Evolutionary conservation across 768 basidiomycete genomes (phyloP), one percentile per base, ranked within the genome.

Genomic region (Lentinula raphanica): DNA sequence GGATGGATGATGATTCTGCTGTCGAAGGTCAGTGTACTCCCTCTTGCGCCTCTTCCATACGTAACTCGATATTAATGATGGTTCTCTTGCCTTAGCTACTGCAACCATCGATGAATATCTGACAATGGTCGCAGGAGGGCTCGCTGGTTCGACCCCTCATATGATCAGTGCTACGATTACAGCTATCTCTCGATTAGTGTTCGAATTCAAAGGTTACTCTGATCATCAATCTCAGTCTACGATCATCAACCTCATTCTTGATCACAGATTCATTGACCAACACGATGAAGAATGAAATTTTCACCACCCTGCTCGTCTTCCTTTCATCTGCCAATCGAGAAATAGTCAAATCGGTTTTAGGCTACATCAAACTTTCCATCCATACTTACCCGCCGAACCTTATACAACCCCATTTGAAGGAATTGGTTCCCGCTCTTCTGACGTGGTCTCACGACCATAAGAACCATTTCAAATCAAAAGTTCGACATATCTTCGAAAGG

Each of bases 91-190:
- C 56, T 49, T 46, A 74, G 90, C 84, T 54, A 72, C 74, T 54
- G 95, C 94, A 0, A 91, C 70, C 65, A 79, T 95, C 45, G 87
- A 93, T 64, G 97, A 98, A 69, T 98, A 91, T 69, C 79, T 98
- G 76, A 99, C 91, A 3, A 98, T 99, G 95, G 77, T 98, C 28
- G 92, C 92, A 36, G 95, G 94, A 63, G 97, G 97, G 58, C 74
- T 98, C 48, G 94, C 94, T 8, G 95, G 93, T 21, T 87, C 90
- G 13, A 91, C 85, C 11, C 94, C 96, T 0, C 97, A 99, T 68
- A 98, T 97, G 94, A 96, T 98, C 69, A 96, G 94, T 67, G 97
- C 97, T 1, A 92, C 93, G 1, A 86, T 98, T 54, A 98, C 94
- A 5, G 92, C 94, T 0, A 85, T 99, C 55, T 95, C 95, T 2